phyloP scores from a whole-genome alignment of 2,329 filamentous ascomycete species.

The Didymella keratinophila region DNA sequence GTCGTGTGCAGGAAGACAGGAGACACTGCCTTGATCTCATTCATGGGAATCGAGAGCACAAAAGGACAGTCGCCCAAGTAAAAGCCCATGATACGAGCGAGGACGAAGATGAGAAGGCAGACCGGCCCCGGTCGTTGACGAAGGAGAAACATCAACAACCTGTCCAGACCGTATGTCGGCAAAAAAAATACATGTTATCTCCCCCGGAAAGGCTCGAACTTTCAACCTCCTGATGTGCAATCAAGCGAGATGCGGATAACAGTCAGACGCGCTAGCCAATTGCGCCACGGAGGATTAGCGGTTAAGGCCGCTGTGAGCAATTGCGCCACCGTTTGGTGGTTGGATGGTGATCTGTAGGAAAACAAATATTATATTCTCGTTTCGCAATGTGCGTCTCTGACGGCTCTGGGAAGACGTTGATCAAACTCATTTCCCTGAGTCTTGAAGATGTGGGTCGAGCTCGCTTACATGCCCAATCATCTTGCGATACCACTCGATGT shows the following conservation, averaged over 20 bases:
- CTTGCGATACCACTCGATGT: background rate
- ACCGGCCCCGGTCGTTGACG: background rate
- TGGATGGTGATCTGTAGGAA: constrained; percentile 19
- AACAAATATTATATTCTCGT: background rate
- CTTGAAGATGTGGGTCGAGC: constrained; percentile 14
- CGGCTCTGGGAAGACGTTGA: no score
- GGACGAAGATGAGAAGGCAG: background rate
- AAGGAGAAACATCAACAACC: background rate
- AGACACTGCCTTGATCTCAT: background rate
- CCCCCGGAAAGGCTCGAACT: constrained; percentile 47
- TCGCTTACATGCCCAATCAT: constrained; percentile 21
- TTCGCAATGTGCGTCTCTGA: no score
- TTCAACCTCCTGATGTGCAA: constrained; percentile 43
- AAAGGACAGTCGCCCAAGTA: background rate
- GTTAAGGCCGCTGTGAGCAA: background rate
- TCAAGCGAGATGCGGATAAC: constrained; percentile 52
- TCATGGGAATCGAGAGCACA: background rate
- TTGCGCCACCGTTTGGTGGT: constrained; percentile 19
- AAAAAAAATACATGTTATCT: constrained; percentile 26
- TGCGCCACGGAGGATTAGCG: constrained; percentile 52
- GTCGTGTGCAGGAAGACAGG: background rate
- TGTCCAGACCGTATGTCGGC: background rate
- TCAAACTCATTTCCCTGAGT: background rate
- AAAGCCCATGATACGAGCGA: background rate
- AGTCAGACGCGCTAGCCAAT: constrained; percentile 69